These are phyloP conservation scores for Exophiala xenobiotica DNA, from an alignment of 2,329 filamentous ascomycete species.

Conservation along the genomic window DNA sequence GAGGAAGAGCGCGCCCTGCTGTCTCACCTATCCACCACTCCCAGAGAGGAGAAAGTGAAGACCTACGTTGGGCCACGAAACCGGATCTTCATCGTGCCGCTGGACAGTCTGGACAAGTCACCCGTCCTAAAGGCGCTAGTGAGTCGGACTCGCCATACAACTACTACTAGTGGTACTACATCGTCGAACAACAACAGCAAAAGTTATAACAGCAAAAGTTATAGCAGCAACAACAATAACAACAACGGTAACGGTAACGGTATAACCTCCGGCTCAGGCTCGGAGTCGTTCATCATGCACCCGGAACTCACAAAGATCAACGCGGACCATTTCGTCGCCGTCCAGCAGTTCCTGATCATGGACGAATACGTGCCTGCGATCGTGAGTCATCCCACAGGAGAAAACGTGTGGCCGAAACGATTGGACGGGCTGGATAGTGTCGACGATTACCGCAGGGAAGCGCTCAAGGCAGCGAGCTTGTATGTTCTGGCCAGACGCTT, in stretches of 20 bases:
- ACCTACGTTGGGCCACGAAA: conserved; percentile 23
- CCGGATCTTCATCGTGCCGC: conserved; percentile 8
- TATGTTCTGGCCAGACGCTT: conserved; percentile 23
- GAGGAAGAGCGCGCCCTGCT: conserved; percentile 14
- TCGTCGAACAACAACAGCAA: too few relatives aligned
- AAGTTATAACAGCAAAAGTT: too few relatives aligned
- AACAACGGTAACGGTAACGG: not conserved
- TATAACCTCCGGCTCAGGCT: not conserved
- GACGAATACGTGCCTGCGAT: conserved; percentile 25
- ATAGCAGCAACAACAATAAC: not conserved
- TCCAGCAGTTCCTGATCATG: conserved; percentile 20
- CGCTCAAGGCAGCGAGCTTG: conserved; percentile 12
- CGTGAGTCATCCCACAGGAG: conserved; percentile 7
- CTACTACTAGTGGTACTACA: too few relatives aligned
- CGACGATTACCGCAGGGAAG: conserved; percentile 17
- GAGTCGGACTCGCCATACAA: not conserved
- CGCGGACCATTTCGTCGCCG: conserved; percentile 19
- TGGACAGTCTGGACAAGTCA: conserved; percentile 24
- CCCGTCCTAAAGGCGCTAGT: conserved; percentile 18
- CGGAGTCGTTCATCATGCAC: conserved; percentile 26
- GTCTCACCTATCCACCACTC: not conserved
- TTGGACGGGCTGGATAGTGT: conserved; percentile 9
- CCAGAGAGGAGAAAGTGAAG: conserved; percentile 11
- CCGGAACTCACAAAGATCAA: conserved; percentile 19
- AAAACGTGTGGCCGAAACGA: conserved; percentile 11